These are phyloP conservation scores for Trebouxia sp. DNA, from an alignment of 139 green algal genomes.

Conservation along the genomic window DNA sequence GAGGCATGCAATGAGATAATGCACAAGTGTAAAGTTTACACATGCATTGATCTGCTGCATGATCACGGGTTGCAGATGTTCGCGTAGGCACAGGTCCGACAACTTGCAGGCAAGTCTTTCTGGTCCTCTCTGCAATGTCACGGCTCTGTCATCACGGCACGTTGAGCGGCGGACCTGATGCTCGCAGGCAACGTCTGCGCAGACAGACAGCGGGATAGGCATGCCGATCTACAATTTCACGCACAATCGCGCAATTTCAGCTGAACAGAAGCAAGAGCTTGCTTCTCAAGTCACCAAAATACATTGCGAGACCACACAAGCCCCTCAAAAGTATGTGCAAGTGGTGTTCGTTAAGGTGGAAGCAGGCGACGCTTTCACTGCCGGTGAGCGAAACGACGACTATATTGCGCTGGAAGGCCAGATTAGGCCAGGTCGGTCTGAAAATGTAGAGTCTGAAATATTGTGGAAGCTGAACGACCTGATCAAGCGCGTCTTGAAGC, in stretches of 20 bases:
- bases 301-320: background rate
- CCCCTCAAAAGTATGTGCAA: slow-evolving; percentile 1
- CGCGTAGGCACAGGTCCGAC: too few species aligned
- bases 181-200: too few species aligned
- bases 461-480: slow-evolving; percentile 7
- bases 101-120: too few species aligned
- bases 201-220: too few species aligned
- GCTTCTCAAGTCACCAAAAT: background rate
- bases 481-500: background rate
- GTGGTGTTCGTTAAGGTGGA: background rate
- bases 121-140: too few species aligned
- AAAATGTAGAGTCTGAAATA: slow-evolving; percentile 1
- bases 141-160: too few species aligned
- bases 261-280: slow-evolving; percentile 10
- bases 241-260: background rate
- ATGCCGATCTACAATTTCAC: slow-evolving; percentile 25
- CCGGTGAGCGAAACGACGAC: background rate
- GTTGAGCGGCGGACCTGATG: too few species aligned
- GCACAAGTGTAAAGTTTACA: too few species aligned
- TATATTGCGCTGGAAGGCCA: background rate
- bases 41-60: too few species aligned
- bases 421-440: background rate
- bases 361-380: background rate
- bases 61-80: too few species aligned
- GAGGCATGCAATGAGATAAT: too few species aligned